These are phyloP conservation scores for Herpetomonas tarakana DNA, from an alignment of 208 protist genomes.

Conservation along the genomic window DNA sequence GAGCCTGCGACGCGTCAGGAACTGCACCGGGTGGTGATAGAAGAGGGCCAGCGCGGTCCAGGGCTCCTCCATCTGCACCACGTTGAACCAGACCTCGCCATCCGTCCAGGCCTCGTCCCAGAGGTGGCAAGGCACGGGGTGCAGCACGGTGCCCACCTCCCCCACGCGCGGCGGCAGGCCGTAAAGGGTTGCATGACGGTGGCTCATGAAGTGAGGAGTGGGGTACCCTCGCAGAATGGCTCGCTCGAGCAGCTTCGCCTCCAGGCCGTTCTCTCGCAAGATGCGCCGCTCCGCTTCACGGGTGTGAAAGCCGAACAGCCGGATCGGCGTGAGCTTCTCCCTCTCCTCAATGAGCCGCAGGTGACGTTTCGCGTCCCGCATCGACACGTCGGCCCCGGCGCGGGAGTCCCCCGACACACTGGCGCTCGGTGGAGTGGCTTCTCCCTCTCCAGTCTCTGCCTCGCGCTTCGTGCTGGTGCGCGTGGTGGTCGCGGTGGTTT, in stretches of 20 bases:
- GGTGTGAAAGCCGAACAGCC: slow-evolving; percentile 16
- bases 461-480: not conserved
- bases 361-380: slow-evolving; percentile 28
- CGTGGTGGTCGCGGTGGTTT: not conserved
- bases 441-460: no score
- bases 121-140: slow-evolving; percentile 10
- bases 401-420: not conserved
- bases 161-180: slow-evolving; percentile 11
- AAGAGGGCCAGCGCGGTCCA: slow-evolving; percentile 35
- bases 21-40: slow-evolving; percentile 30
- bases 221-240: slow-evolving; percentile 46
- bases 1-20: slow-evolving; percentile 34
- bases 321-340: slow-evolving; percentile 11
- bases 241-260: slow-evolving; percentile 17
- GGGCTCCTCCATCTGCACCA: slow-evolving; percentile 63
- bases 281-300: not conserved
- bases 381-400: slow-evolving; percentile 26
- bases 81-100: slow-evolving; percentile 71
- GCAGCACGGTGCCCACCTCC: slow-evolving; percentile 27
- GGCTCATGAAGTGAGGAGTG: slow-evolving; percentile 27
- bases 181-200: slow-evolving; percentile 20
- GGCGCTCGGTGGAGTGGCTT: no score
- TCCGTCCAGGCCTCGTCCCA: slow-evolving; percentile 14
- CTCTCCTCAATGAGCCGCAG: slow-evolving; percentile 14
- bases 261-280: not conserved